Evolutionary conservation across 1,284 basidiomycete species (phyloP).

Genomic region (Tilletia horrida): DNA sequence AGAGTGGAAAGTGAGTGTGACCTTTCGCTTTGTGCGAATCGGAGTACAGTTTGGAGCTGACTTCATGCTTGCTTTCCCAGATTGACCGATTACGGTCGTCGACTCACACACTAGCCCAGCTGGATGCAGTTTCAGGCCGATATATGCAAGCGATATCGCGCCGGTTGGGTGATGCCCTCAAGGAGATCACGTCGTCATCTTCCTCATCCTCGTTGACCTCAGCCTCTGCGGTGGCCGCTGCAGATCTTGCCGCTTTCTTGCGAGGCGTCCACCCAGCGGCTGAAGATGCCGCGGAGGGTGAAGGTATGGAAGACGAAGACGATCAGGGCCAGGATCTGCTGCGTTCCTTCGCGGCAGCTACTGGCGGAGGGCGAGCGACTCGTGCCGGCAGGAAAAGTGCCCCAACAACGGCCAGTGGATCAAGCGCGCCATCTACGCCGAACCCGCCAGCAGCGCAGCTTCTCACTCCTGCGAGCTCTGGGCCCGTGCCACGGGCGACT

Average conservation of each 20-base stretch:
- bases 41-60: neutral
- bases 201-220: neutral
- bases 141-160: conserved; percentile 12
- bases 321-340: conserved; percentile 12
- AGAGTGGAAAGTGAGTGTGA: conserved; percentile 3
- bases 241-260: neutral
- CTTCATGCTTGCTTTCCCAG: neutral
- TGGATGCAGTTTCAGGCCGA: neutral
- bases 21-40: neutral
- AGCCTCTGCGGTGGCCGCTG: neutral
- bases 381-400: neutral
- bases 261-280: neutral
- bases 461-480: too few relatives aligned
- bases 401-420: too few relatives aligned
- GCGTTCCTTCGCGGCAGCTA: neutral
- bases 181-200: conserved; percentile 12
- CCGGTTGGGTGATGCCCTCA: neutral
- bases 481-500: too few relatives aligned
- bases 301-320: neutral
- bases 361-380: neutral
- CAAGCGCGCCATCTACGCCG: too few relatives aligned
- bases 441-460: too few relatives aligned
- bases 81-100: conserved; percentile 8
- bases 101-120: conserved; percentile 7
- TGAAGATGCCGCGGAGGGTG: neutral